These are phyloP conservation scores for Hibiscus mutabilis DNA, from an alignment of 345 rosid genomes.

Conservation along the genomic window DNA sequence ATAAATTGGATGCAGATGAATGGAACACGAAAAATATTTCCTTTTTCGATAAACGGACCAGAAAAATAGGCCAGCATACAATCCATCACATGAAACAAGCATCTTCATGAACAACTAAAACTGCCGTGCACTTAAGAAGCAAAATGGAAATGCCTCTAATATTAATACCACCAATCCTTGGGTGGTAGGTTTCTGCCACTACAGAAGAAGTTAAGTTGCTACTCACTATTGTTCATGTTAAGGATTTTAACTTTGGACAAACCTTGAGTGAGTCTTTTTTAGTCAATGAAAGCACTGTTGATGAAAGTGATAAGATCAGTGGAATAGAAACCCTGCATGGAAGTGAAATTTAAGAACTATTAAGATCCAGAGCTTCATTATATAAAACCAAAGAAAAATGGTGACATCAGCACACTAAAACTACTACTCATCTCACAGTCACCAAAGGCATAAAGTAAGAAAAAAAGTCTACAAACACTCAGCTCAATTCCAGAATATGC, in stretches of 20 bases:
- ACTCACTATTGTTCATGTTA: not conserved
- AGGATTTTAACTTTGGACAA: conserved; percentile 7
- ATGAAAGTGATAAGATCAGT: conserved; percentile 73
- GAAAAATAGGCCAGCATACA: not conserved
- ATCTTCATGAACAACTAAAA: not conserved
- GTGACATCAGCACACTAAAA: not conserved
- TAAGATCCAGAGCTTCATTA: not conserved
- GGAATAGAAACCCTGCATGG: conserved; percentile 72
- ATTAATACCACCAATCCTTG: not conserved
- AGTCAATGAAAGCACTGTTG: conserved; percentile 71
- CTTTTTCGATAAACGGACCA: not conserved
- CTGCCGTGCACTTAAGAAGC: not conserved
- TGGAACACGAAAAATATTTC: not conserved
- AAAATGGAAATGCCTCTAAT: not conserved
- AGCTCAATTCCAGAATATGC: not conserved
- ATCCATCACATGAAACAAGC: not conserved
- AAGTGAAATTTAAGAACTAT: conserved; percentile 9
- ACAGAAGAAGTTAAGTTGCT: not conserved
- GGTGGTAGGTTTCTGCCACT: not conserved
- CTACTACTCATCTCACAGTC: not conserved
- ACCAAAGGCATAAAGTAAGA: not conserved
- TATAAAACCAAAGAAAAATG: not conserved
- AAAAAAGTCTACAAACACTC: not conserved
- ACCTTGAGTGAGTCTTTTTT: conserved; percentile 74
- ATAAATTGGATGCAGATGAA: not conserved